phyloP scores from a whole-genome alignment of 495 filamentous ascomycete genomes.

The Trichoderma parareesei region DNA sequence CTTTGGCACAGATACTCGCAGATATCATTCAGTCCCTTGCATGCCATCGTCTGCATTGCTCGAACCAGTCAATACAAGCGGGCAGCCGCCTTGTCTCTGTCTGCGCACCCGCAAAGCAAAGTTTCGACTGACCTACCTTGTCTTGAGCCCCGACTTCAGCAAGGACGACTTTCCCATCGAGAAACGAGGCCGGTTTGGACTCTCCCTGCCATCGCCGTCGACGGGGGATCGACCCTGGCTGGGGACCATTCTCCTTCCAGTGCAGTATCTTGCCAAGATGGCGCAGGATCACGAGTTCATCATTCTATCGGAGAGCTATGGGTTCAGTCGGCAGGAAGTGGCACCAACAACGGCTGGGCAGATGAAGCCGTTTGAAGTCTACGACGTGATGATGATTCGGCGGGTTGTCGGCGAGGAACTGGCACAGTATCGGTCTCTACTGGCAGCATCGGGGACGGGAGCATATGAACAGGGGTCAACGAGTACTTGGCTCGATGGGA shows the following conservation, averaged over 20 bases:
- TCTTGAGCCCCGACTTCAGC: neutral
- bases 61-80: neutral
- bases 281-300: neutral
- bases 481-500: neutral
- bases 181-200: neutral
- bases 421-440: neutral
- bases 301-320: slow-evolving; percentile 4
- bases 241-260: neutral
- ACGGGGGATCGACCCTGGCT: neutral
- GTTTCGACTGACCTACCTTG: neutral
- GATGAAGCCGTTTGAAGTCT: neutral
- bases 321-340: neutral
- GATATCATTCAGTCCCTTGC: neutral
- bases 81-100: neutral
- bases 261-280: neutral
- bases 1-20: neutral
- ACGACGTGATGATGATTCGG: neutral
- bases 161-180: neutral
- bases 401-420: neutral
- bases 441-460: neutral
- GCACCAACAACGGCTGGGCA: neutral
- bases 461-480: neutral
- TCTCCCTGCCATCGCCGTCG: neutral
- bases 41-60: neutral
- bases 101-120: neutral